Percentiles rank a stretch among this genome's conserved stretches.
Evolutionary conservation across 495 filamentous ascomycete species (phyloP).

Genomic region (Penicillium manginii): DNA sequence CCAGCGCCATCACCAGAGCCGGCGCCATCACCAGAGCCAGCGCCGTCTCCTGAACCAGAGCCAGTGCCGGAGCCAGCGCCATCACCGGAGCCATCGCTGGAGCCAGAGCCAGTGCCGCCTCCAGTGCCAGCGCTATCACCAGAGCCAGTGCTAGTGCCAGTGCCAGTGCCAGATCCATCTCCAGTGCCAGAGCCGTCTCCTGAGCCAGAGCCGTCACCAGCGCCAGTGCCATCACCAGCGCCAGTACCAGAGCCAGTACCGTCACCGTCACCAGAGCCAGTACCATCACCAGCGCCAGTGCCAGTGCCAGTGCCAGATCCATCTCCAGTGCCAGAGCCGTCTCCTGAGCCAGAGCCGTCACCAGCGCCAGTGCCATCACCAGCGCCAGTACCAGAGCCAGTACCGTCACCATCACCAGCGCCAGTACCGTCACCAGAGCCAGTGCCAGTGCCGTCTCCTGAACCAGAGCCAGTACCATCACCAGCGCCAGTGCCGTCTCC

Average conservation of each 20-base stretch:
- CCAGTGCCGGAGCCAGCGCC: background rate
- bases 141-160: background rate
- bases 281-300: no score
- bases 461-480: no score
- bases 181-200: background rate
- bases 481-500: no score
- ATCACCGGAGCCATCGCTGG: no score
- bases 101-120: no score
- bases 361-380: background rate
- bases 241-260: background rate
- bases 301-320: background rate
- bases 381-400: no score
- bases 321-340: background rate
- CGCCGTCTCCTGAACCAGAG: no score
- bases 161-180: conserved; percentile 1
- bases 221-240: background rate
- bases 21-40: no score
- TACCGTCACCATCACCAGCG: no score
- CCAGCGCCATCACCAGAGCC: background rate
- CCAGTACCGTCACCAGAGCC: background rate
- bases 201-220: background rate
- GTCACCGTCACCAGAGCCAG: no score
- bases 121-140: no score
- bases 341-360: background rate
- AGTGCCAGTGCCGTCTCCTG: no score